These are phyloP conservation scores for Boletus reticulatus DNA, from an alignment of 768 basidiomycete genomes.

Conservation along the genomic window DNA sequence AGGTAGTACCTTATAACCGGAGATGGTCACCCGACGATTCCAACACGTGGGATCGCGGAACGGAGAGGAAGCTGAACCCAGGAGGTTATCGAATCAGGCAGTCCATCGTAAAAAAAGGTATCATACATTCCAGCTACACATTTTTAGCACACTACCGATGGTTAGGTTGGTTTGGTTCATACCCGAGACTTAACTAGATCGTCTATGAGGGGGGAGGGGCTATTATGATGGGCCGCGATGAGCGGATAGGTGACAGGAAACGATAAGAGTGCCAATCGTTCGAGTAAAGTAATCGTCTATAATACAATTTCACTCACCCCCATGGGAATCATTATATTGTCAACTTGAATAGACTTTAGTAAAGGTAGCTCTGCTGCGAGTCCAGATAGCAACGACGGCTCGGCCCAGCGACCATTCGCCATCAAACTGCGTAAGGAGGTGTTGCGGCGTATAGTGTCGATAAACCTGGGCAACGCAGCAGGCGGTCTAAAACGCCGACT, in stretches of 20 bases:
- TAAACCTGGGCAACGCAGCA: constrained; percentile 33
- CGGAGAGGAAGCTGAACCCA: too few species aligned
- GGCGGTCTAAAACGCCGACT: constrained; percentile 31
- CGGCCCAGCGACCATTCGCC: constrained; percentile 30
- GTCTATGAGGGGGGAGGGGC: neutral
- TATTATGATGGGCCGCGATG: constrained; percentile 1
- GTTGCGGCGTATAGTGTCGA: constrained; percentile 3
- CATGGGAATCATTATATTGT: constrained; percentile 1
- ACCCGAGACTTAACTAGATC: neutral
- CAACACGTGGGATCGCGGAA: too few species aligned
- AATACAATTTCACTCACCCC: constrained; percentile 10
- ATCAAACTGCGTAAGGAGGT: constrained; percentile 12
- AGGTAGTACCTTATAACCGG: too few species aligned
- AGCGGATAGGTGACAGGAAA: constrained; percentile 1
- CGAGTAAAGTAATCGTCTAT: constrained; percentile 1
- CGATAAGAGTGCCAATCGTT: constrained; percentile 1
- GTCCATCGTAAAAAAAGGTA: neutral
- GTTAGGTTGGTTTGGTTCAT: constrained; percentile 6
- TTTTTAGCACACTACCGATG: neutral
- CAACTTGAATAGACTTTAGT: constrained; percentile 14
- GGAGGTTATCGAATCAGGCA: neutral
- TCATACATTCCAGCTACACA: constrained; percentile 2
- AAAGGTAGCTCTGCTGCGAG: constrained; percentile 13
- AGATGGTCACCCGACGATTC: too few species aligned
- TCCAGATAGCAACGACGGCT: constrained; percentile 9